Evolutionary conservation across 2,329 filamentous ascomycete species (phyloP), one percentile per base, ranked within the genome.

Genomic region (Penicillium sp.): DNA sequence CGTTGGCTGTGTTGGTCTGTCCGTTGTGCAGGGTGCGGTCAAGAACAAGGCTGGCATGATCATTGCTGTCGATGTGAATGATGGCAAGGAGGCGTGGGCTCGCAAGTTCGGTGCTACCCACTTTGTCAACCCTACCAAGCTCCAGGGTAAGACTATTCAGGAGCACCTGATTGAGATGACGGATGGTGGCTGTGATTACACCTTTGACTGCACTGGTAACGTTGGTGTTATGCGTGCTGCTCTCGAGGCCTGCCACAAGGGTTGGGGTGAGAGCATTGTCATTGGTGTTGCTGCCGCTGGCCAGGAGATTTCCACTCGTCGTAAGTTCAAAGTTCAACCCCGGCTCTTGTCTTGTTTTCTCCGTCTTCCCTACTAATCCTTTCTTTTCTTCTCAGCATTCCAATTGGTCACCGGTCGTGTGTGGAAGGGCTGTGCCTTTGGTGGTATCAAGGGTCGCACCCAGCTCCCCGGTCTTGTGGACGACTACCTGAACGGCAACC

Each of bases 181-280:
- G 1, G 95, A 98, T 73, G 95, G 95, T 68, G 95, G 95, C 55
- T 96, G 93, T 77, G 95, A 99, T 83, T 98, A 97, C 84, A 99
- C 95, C 53, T 99, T 99, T 76, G 95, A 99, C 83, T 98, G 95
- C 85, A 99, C 95, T 6, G 95, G 95, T 62, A 98, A 98, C 74
- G 93, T 98, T 56, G 87, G 88, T 70, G 95, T 99, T 58, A 99
- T 97, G 95, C 87, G 95, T 65, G 90, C 92, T 56, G 95, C 95
- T 43, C 87, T 99, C 62, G 94, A 99, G 83, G 93, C 95, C 52
- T 98, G 93, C 84, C 95, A 99, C 85, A 99, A 99, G 87, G 95
- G 95, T 52, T 99, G 95, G 95, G 95, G 95, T 73, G 87, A 97
- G 85, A 96, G 91, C 76, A 97, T 99, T 79, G 87, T 99, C 78